Evolutionary conservation across 805 yeast genomes (phyloP), one percentile per base, ranked within the genome.

Genomic region (Candida mattraensis): DNA sequence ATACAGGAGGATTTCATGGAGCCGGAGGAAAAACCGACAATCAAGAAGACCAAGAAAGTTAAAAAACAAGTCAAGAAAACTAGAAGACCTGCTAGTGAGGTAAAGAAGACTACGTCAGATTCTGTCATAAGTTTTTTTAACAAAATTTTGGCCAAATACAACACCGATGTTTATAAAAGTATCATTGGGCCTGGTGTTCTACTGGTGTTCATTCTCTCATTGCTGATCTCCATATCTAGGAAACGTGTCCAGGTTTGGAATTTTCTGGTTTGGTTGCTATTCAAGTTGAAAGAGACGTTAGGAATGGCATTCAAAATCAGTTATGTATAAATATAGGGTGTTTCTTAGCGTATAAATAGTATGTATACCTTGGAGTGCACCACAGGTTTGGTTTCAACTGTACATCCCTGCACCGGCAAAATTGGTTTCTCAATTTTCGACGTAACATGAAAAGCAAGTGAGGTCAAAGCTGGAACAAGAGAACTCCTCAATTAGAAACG

Each of bases 261-360:
- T 14, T 35, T 40, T 13, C 20, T 51, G 20, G 10, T 42, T 9
- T 49, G 54, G 56, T 12, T 54, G 22, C 21, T 51, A 18, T 15
- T 18, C 18, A 44, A 42, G 30, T 16, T 48, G 14, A 44, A 35
- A 24, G 50, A 48, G 30, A 48, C 59, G 2, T 24, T 53, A 7
- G 31, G 28, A 11, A 58, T 58, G 63, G 58, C 59, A 5, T 46
- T 55, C 35, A 55, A 49, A 37, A 47, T 58, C 12, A 44, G 57
- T 3, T 56, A 57, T 35, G 30, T 57, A 13, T 56, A 30, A 18
- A n/a, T n/a, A n/a, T n/a, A n/a, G n/a, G n/a, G n/a, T n/a, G n/a
- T n/a, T n/a, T n/a, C n/a, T n/a, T n/a, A n/a, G n/a, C n/a, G n/a
- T n/a, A n/a, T n/a, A n/a, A n/a, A n/a, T n/a, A n/a, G n/a, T n/a